A percentile compares a stretch with the other conserved stretches of the same genome.
These are phyloP conservation scores for Spatholobus suberectus DNA, from an alignment of 306 rosid genomes.

Conservation along the genomic window DNA sequence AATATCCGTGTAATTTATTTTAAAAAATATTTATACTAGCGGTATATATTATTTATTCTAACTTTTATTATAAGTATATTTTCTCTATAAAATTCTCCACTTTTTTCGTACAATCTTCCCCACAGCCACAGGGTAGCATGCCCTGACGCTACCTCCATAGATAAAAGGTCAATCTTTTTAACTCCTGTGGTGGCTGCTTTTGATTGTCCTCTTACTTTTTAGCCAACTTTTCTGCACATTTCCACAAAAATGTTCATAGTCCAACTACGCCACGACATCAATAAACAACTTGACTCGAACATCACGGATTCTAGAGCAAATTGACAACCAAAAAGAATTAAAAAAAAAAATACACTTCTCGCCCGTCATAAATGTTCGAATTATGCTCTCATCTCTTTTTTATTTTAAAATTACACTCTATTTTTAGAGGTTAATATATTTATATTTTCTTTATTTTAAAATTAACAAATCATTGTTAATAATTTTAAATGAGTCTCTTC, in stretches of 20 bases:
- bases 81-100: background rate
- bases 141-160: background rate
- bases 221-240: background rate
- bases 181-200: background rate
- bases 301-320: background rate
- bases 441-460: no score
- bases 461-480: background rate
- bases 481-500: background rate
- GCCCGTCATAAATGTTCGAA: no score
- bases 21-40: no score
- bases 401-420: no score
- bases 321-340: background rate
- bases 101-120: background rate
- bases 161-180: slow-evolving; percentile 15
- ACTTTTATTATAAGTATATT: no score
- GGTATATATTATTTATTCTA: no score
- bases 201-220: background rate
- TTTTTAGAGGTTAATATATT: no score
- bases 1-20: no score
- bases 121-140: slow-evolving; percentile 25
- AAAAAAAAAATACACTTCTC: no score
- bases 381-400: no score
- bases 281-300: background rate
- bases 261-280: background rate
- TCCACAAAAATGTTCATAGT: background rate